Evolutionary conservation across 2,329 filamentous ascomycete genomes (phyloP), one percentile per base, ranked within the genome.

Genomic region (Fusarium zealandicum): DNA sequence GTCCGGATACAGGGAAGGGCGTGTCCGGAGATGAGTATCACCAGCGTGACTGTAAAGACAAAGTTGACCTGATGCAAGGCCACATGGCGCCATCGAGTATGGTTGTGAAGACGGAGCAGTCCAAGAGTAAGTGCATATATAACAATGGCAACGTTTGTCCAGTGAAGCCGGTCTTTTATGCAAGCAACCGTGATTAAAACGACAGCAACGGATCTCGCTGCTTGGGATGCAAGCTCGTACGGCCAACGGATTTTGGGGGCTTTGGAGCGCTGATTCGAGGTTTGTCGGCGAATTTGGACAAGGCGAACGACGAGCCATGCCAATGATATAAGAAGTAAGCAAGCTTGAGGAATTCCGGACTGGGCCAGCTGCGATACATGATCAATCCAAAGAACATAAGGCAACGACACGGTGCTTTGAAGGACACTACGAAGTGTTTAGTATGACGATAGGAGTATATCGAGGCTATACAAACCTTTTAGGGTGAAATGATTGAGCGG

Each of bases 21-120:
- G 41, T 76, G 72, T 28, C 70, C 75, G 17, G 69, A 57, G 13
- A 67, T 48, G 7, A 78, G 62, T 18, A 80, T 57, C 27, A 75
- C 41, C 18, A 80, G 61, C 47, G 73, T 65, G 35, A 69, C 62
- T n/a, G 68, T 64, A 39, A 78, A 69, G 33, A 78, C 71, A 52
- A 78, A 73, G 66, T 82, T 82, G 67, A 79, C 70, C 62, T 82
- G 80, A 51, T 80, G 77, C 37, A 82, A 69, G 12, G 75, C 73
- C 42, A 75, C 68, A 63, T 76, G 78, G 16, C 78, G 76, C 78
- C 78, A 82, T 58, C 72, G 69, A 46, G 75, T 54, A 51, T 78
- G 69, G 52, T 74, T 66, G 48, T 72, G 54, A 35, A 80, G 73
- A 11, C 80, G 75, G 20, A 75, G 41, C 17, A 82, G 66, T 18